Evolutionary conservation across 345 rosid species (phyloP).

Genomic region (Litchi chinensis): DNA sequence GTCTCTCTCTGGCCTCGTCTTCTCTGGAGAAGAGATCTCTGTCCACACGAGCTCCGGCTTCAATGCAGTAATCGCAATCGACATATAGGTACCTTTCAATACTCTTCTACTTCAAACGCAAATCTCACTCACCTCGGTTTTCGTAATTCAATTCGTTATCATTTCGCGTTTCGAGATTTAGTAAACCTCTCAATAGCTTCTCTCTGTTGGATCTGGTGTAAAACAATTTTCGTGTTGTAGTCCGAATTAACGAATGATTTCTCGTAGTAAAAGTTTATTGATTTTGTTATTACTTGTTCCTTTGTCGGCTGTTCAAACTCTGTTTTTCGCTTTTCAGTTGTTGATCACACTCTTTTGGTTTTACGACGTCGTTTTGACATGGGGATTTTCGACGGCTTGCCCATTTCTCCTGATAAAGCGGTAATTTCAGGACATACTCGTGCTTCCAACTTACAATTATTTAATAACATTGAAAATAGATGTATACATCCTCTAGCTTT

Average conservation of each 20-base stretch:
- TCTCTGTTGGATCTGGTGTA: constrained; percentile 24
- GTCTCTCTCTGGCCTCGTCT: not conserved
- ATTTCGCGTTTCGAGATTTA: not conserved
- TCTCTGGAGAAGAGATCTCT: constrained; percentile 18
- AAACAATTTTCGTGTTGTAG: not conserved
- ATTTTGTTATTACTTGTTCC: not conserved
- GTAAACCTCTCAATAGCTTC: not conserved
- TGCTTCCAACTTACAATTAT: not conserved
- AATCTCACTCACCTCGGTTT: not conserved
- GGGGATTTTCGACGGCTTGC: constrained; percentile 91
- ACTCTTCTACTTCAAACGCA: not conserved
- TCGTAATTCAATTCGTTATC: not conserved
- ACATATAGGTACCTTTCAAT: constrained; percentile 5
- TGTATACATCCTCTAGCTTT: not conserved
- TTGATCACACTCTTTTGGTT: constrained; percentile 5
- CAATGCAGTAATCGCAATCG: constrained; percentile 5
- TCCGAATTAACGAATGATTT: not conserved
- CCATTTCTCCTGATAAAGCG: constrained; percentile 80
- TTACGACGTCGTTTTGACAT: constrained; percentile 38
- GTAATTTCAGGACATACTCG: constrained; percentile 40
- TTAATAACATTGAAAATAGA: not conserved
- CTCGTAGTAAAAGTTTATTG: not conserved
- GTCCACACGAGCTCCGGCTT: constrained; percentile 8
- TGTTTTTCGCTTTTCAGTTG: constrained; percentile 15
- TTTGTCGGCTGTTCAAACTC: not conserved